Base-by-base conservation (phyloP, 352 stramenopile species). In the Phytophthora melonis region DNA sequence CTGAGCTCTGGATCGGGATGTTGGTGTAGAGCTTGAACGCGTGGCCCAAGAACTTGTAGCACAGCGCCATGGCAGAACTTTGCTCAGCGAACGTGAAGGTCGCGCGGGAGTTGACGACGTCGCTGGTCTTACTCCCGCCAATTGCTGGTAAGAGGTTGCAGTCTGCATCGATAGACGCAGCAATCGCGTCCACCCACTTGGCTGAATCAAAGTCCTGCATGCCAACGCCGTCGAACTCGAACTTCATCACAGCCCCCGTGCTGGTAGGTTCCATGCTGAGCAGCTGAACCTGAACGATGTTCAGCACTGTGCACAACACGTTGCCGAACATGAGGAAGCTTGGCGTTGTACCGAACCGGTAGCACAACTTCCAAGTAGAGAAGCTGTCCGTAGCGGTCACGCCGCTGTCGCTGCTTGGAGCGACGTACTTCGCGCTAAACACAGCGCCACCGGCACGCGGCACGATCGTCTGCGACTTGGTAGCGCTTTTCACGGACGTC, bases 341-440 rank as follows among this genome's bases (percentile, higher is more conserved):
- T 0, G 74, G 43, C 7, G 82, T 85, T 58, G 78, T 89, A 7
- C 83, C 86, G 43, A 93, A 93, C 10, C 78, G 80, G 64, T 91
- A 93, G 61, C 86, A 93, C 18, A 93, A 66, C 54, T 93, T 93
- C 86, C 86, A 93, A 0, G 78, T 83, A 9, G 81, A 81, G 13
- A 89, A 70, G 1, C 65, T 78, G 14, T 63, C 41, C 0, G 64
- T 70, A 3, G 66, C 59, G 3, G 34, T 58, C 8, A 75, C 14
- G 0, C 39, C 53, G 25, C 43, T 75, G 4, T 54, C 66, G 3
- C 58, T 74, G 4, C 19, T 36, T 13, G 75, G 71, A 0, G 83
- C 74, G 0, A 86, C 72, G 58, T 88, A 92, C 5, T 73, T 79
- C 3, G 86, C 72, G 6, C 56, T 72, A 30, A 92, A 75, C 1